These are phyloP conservation scores for Mikania micrantha DNA, from an alignment of 129 eudicot species.

Conservation along the genomic window DNA sequence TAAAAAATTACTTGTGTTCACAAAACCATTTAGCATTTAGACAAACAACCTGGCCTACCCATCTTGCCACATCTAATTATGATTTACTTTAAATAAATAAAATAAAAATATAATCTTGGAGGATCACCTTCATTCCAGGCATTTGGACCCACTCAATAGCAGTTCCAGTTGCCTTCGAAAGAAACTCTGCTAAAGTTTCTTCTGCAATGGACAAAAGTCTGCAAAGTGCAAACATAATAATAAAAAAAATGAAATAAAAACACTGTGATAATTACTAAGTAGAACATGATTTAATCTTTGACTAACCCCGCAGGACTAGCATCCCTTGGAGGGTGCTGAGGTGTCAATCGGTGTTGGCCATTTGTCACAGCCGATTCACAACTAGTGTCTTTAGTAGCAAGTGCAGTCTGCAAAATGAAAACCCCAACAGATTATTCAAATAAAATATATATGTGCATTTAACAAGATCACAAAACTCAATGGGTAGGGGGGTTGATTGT, in stretches of 20 bases:
- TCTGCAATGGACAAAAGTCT: slow-evolving; percentile 89
- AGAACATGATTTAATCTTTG: background rate
- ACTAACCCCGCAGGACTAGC: slow-evolving; percentile 66
- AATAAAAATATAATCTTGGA: background rate
- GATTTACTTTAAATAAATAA: background rate
- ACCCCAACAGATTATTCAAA: background rate
- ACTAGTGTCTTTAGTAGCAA: slow-evolving; percentile 46
- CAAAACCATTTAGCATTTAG: background rate
- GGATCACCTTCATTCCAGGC: slow-evolving; percentile 96
- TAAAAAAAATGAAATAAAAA: background rate
- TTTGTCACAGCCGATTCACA: slow-evolving; percentile 57
- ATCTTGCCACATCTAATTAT: background rate
- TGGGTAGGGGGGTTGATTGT: background rate
- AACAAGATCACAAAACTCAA: background rate
- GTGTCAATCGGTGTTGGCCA: slow-evolving; percentile 43
- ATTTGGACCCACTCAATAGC: slow-evolving; percentile 96
- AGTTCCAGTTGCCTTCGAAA: slow-evolving; percentile 95
- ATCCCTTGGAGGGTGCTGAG: slow-evolving; percentile 56
- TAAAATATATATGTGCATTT: background rate
- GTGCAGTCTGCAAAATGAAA: slow-evolving; percentile 27
- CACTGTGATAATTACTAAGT: background rate
- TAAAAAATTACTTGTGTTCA: background rate
- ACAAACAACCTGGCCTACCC: background rate
- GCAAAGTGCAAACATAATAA: slow-evolving; percentile 20
- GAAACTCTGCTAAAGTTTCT: slow-evolving; percentile 88